Base-by-base conservation (phyloP, 257 asterid species). In the Nicotiana attenuata region DNA sequence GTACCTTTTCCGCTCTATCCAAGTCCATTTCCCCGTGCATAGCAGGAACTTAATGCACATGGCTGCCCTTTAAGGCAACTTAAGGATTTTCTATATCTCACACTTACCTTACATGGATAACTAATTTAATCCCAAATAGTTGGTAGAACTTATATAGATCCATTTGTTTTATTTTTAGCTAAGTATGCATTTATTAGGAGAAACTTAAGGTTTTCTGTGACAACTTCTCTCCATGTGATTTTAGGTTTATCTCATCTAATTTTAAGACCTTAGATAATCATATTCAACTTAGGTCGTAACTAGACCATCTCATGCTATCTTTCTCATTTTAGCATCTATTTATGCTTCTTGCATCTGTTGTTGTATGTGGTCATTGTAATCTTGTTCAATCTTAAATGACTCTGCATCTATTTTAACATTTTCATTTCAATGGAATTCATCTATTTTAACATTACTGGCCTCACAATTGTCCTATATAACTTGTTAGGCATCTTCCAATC, bases 51-150 rank as follows among this genome's bases (percentile, higher is more conserved):
- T 35, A 68, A 53, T 68, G 19, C 31, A 68, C 31, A 38, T 2
- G 57, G 31, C 45, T 41, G 50, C 77, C 31, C n/a, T 7, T 14
- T 71, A 22, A 13, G 60, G 24, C 60, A 71, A 6, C n/a, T 71
- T 7, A 14, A 71, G 60, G 77, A 69, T 38, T 69, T 68, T 38
- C 31, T 68, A 68, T 29, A 66, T 69, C 56, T 69, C 77, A 38
- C 56, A n/a, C 56, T 68, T 38, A 1, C 14, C 56, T 55, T 69
- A 38, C 56, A 10, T 2, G 19, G n/a, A 41, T 71, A 45, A 26
- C 59, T 20, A 71, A 59, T 71, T 71, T 71, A 22, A 71, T 71
- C 59, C 60, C 78, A 71, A 38, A 33, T 71, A 71, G 78, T 71
- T 71, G 60, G 35, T 45, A 20, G 35, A 69, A 38, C 1, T 41